phyloP scores from a whole-genome alignment of 495 filamentous ascomycete genomes.

The Aspergillus mulundensis region DNA sequence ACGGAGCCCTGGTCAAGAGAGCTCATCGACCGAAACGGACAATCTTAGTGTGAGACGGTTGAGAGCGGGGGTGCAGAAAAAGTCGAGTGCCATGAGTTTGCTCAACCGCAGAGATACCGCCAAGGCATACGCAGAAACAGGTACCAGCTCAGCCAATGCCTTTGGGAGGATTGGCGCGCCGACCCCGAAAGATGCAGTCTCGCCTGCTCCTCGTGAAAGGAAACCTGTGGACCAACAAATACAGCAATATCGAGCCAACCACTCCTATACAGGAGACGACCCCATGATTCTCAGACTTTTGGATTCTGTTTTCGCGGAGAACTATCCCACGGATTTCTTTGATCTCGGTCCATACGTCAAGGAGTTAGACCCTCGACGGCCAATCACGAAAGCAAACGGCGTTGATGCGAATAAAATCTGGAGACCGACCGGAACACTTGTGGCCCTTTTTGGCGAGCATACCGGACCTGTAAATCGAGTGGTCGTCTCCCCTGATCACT shows the following conservation, averaged over 20 bases:
- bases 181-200: slow-evolving; percentile 38
- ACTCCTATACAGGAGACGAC: slow-evolving; percentile 85
- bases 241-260: slow-evolving; percentile 45
- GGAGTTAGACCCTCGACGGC: slow-evolving; percentile 57
- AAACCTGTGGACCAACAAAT: slow-evolving; percentile 19
- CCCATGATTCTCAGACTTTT: slow-evolving; percentile 81
- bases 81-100: slow-evolving; percentile 77
- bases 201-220: slow-evolving; percentile 31
- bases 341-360: slow-evolving; percentile 76
- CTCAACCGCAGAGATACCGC: slow-evolving; percentile 71
- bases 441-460: slow-evolving; percentile 88
- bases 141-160: slow-evolving; percentile 73
- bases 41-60: slow-evolving; percentile 28
- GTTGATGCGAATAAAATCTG: slow-evolving; percentile 56
- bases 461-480: slow-evolving; percentile 77
- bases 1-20: slow-evolving; percentile 31
- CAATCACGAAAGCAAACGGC: slow-evolving; percentile 56
- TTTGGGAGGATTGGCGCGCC: slow-evolving; percentile 83
- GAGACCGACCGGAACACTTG: slow-evolving; percentile 78
- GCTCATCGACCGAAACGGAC: slow-evolving; percentile 37
- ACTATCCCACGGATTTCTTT: slow-evolving; percentile 72
- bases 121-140: slow-evolving; percentile 80
- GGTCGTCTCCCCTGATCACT: slow-evolving; percentile 80
- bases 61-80: slow-evolving; percentile 46
- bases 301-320: slow-evolving; percentile 84